These are phyloP conservation scores for Wallacemonas rigidus DNA, from an alignment of 208 protist genomes.

Conservation along the genomic window DNA sequence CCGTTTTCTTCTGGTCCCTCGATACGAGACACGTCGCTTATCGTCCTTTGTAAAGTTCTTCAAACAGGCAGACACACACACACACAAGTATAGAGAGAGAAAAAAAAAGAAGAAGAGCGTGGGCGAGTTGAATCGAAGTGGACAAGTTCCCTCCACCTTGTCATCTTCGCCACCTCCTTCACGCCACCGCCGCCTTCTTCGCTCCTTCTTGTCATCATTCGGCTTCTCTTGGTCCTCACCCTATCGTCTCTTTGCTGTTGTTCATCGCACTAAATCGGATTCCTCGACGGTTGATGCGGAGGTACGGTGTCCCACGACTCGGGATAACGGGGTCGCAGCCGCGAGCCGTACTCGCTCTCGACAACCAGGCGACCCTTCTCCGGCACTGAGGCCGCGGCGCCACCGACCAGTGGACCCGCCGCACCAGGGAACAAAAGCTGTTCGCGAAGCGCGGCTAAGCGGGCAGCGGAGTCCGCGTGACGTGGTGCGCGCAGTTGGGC, in stretches of 20 bases:
- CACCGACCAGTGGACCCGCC: conserved; percentile 10
- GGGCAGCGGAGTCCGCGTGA: conserved; percentile 44
- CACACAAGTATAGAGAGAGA: no score
- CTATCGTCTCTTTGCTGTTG: background rate
- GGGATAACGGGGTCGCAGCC: conserved; percentile 81
- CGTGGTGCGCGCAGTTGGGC: conserved; percentile 46
- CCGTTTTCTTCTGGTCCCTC: no score
- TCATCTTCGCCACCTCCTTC: no score
- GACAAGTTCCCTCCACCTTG: no score
- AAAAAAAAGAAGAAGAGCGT: no score
- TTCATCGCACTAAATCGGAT: conserved; percentile 19
- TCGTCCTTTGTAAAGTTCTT: no score
- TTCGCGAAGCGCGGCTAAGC: conserved; percentile 57
- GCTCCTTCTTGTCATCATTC: no score
- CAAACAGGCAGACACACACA: no score
- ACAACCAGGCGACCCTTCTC: conserved; percentile 15
- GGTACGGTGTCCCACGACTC: conserved; percentile 87
- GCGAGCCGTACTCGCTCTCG: conserved; percentile 64
- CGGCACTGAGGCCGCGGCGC: background rate
- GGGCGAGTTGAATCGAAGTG: no score
- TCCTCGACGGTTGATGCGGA: conserved; percentile 77
- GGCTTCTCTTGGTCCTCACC: background rate
- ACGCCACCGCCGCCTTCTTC: no score
- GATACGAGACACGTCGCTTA: no score
- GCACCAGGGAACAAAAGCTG: conserved; percentile 49